Conservation (phyloP, 495 filamentous ascomycete genomes). For the Penicillium robsamsonii region DNA sequence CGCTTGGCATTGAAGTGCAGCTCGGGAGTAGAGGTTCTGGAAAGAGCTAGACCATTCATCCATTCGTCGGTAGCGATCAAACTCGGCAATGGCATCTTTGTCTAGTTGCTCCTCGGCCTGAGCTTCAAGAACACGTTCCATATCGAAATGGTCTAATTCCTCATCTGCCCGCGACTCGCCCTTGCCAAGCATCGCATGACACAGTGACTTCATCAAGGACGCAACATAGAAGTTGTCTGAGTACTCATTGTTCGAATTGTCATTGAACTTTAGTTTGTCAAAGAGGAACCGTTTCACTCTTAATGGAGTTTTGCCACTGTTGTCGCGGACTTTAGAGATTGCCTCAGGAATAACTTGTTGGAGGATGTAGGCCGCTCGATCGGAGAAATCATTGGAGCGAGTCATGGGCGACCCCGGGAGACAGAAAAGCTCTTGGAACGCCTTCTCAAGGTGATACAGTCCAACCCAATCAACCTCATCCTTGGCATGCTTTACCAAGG, state of each 20-base stretch:
- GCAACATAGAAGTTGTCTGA: slow-evolving; percentile 88
- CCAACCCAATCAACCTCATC: slow-evolving; percentile 74
- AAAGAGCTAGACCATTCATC: slow-evolving; percentile 92
- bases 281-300: slow-evolving; percentile 75
- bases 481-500: slow-evolving; percentile 69
- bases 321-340: slow-evolving; percentile 74
- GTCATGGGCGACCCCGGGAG: slow-evolving; percentile 69
- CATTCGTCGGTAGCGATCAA: slow-evolving; percentile 85
- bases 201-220: slow-evolving; percentile 73
- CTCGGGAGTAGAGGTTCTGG: slow-evolving; percentile 84
- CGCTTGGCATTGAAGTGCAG: slow-evolving; percentile 76
- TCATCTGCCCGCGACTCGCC: slow-evolving; percentile 38
- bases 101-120: slow-evolving; percentile 63
- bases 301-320: slow-evolving; percentile 70
- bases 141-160: slow-evolving; percentile 46
- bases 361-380: slow-evolving; percentile 76
- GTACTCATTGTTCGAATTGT: slow-evolving; percentile 82
- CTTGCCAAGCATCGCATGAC: slow-evolving; percentile 67
- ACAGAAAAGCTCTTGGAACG: slow-evolving; percentile 88
- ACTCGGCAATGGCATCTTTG: slow-evolving; percentile 71
- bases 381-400: slow-evolving; percentile 82
- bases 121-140: slow-evolving; percentile 50
- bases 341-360: slow-evolving; percentile 77
- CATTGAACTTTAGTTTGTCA: slow-evolving; percentile 86
- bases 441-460: slow-evolving; percentile 74